Evolutionary conservation across 805 yeast genomes (phyloP), one percentile per base, ranked within the genome.

Genomic region (Kuraishia ogatae): DNA sequence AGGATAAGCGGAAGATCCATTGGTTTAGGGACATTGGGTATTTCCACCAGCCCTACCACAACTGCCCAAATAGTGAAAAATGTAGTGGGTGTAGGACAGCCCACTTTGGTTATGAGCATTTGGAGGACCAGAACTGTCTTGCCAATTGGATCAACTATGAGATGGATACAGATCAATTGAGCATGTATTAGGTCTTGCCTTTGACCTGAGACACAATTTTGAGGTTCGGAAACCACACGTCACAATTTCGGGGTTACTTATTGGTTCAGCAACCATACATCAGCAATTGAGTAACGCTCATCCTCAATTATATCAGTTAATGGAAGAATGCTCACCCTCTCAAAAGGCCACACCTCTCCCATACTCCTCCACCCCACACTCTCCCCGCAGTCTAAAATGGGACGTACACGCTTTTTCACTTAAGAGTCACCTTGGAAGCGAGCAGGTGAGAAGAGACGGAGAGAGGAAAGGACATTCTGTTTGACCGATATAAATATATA

Each of bases 21-120:
- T 90, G 96, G 94, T 91, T 91, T 66, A 78, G 89, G 65, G 96
- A 88, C 63, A 84, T 89, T 54, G 96, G 94, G 0, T 88, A 89
- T 65, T 73, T 71, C 54, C 96, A 89, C 66, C 74, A 72, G 55
- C 96, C 96, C 0, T 90, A 86, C 67, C 70, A 76, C 22, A 84
- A 89, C 66, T 88, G 96, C 63, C 96, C 97, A 1, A 77, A 75
- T 52, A 73, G 76, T 28, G 71, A 74, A 4, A 70, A 71, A 53
- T 52, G 54, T 43, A 63, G 62, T 2, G 73, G 73, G 3, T 87
- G 94, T 62, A 61, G 60, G 24, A 68, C 76, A 1, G 94, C 87
- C 0, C 64, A 71, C 51, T 85, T 87, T 66, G 72, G 83, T 7
- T 80, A 80, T 71, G 68, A 68, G 1, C 74, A 77, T 57, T 67